Percentiles rank a stretch among this genome's conserved stretches.
phyloP scores from a whole-genome alignment of 169 alveolate species.

The Blepharisma undulans region DNA sequence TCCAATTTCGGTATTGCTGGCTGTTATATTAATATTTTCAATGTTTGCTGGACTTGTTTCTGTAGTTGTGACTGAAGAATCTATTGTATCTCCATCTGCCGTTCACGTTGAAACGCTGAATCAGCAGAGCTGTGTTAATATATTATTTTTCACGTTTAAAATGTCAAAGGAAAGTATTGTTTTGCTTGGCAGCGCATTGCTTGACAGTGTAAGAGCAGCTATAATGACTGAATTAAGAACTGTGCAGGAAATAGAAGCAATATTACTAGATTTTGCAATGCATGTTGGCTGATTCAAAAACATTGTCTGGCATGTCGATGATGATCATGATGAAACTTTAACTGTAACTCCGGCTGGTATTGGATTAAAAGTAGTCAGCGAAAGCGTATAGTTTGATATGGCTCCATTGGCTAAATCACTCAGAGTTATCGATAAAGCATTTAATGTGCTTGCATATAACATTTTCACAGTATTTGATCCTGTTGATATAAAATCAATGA shows the following conservation, averaged over 20 bases:
- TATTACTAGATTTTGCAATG: background rate
- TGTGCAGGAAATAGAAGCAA: background rate
- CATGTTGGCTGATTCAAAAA: background rate
- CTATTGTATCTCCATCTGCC: background rate
- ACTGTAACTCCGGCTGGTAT: background rate
- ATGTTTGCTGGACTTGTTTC: background rate
- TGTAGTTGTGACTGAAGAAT: background rate
- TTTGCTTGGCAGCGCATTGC: background rate
- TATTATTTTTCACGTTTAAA: constrained; percentile 9
- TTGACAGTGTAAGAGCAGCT: background rate
- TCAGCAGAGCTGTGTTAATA: background rate
- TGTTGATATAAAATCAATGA: background rate
- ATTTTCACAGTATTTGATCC: background rate
- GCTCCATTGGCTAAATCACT: background rate
- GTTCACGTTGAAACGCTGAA: background rate
- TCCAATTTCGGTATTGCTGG: background rate
- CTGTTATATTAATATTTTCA: background rate
- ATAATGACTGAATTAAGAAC: background rate
- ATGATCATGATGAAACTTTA: background rate
- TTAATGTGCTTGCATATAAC: background rate
- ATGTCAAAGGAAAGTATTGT: background rate
- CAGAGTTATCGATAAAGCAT: background rate
- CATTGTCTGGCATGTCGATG: background rate
- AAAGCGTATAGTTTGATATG: background rate
- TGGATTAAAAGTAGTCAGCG: background rate